Evolutionary conservation across 169 alveolate species (phyloP).

Genomic region (Perkinsus chesapeaki): DNA sequence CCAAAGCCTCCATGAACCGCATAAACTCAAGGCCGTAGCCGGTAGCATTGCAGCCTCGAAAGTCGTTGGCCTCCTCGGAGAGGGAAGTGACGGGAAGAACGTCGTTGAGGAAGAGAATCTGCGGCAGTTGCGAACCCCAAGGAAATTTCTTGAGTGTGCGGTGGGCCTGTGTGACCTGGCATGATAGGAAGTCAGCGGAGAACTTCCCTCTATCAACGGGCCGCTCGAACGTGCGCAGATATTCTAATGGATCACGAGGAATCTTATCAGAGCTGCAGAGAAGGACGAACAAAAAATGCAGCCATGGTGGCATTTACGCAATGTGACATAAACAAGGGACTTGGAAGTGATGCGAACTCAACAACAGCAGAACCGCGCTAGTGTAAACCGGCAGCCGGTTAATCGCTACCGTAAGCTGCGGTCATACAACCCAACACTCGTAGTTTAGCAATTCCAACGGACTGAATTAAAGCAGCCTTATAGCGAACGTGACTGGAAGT

Average conservation of each 20-base stretch:
- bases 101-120: background rate
- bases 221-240: background rate
- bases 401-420: background rate
- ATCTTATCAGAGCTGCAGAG: background rate
- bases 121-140: background rate
- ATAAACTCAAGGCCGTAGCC: background rate
- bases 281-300: too few relatives aligned
- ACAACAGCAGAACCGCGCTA: too few relatives aligned
- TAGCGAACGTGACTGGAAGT: background rate
- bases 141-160: background rate
- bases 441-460: background rate
- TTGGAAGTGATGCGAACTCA: too few relatives aligned
- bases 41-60: background rate
- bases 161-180: background rate
- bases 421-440: background rate
- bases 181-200: background rate
- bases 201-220: background rate
- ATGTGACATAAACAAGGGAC: too few relatives aligned
- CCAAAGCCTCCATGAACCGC: background rate
- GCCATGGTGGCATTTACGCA: too few relatives aligned
- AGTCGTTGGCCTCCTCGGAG: background rate
- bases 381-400: background rate
- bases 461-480: background rate
- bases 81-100: background rate
- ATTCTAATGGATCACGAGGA: background rate